phyloP scores from a whole-genome alignment of 2,329 filamentous ascomycete genomes.

The Clonostachys sp. region DNA sequence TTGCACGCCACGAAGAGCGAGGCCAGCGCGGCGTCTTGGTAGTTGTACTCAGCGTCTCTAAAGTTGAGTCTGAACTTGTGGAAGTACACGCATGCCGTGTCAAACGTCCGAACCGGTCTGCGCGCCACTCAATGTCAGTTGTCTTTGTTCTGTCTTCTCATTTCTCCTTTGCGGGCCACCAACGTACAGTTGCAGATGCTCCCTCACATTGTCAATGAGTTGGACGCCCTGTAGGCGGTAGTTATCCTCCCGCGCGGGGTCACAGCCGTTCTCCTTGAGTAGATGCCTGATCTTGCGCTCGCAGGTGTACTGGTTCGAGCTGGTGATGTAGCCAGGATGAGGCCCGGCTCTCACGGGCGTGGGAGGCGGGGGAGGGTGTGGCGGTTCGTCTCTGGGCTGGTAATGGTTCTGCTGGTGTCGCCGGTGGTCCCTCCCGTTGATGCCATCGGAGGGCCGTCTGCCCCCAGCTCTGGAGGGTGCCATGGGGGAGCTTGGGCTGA shows the following conservation, averaged over 20 bases:
- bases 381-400: not conserved
- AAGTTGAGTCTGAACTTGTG: constrained; percentile 89
- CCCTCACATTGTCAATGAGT: constrained; percentile 82
- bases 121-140: constrained; percentile 17
- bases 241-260: constrained; percentile 73
- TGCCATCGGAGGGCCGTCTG: not conserved
- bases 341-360: constrained; percentile 24
- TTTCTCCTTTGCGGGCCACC: too few species aligned
- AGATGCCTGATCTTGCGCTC: constrained; percentile 25
- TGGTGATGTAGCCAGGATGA: constrained; percentile 42
- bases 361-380: constrained; percentile 1
- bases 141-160: constrained; percentile 20
- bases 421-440: not conserved
- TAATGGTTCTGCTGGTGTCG: constrained; percentile 1
- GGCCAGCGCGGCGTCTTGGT: constrained; percentile 80
- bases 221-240: constrained; percentile 81
- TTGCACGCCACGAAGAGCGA: constrained; percentile 93
- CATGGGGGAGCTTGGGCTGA: not conserved
- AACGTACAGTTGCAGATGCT: constrained; percentile 62
- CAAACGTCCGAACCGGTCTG: constrained; percentile 78
- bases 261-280: constrained; percentile 64
- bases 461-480: not conserved
- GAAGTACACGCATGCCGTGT: constrained; percentile 87
- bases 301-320: constrained; percentile 67
- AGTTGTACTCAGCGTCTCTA: constrained; percentile 81